These are phyloP conservation scores for Suillus subluteus DNA, from an alignment of 768 basidiomycete species.

Conservation along the genomic window DNA sequence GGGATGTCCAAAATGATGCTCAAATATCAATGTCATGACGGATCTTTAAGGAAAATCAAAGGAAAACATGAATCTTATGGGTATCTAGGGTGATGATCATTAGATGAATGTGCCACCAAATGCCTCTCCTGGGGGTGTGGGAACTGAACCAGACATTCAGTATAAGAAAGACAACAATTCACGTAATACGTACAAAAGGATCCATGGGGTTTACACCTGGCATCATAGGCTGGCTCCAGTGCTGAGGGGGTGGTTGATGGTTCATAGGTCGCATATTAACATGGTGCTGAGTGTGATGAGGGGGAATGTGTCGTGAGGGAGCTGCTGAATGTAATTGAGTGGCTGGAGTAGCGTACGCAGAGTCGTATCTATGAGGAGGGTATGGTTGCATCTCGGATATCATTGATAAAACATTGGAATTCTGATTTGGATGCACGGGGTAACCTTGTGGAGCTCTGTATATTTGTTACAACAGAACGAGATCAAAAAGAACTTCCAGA, in stretches of 20 bases:
- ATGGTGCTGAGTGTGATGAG: conserved; percentile 32
- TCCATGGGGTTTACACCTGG: conserved; percentile 59
- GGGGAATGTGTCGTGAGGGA: conserved; percentile 43
- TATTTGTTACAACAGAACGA: conserved; percentile 20
- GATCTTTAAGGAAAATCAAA: conserved; percentile 39
- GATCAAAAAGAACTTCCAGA: conserved; percentile 14
- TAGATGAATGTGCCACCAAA: conserved; percentile 51
- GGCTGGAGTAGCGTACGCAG: conserved; percentile 43
- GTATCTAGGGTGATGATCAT: conserved; percentile 55
- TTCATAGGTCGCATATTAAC: conserved; percentile 55
- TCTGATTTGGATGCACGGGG: conserved; percentile 43
- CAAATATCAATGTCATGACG: conserved; percentile 47
- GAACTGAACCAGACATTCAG: conserved; percentile 32
- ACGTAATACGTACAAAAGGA: conserved; percentile 57
- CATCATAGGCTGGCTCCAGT: conserved; percentile 55
- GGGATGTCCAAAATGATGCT: conserved; percentile 50
- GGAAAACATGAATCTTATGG: conserved; percentile 43
- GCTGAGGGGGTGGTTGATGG: conserved; percentile 47
- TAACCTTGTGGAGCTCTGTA: conserved; percentile 49
- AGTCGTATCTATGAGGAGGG: conserved; percentile 57
- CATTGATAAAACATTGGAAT: conserved; percentile 52
- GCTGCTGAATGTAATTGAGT: conserved; percentile 33
- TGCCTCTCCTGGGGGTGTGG: conserved; percentile 49
- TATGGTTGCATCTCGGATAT: conserved; percentile 63
- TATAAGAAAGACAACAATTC: conserved; percentile 5